Evolutionary conservation across 805 yeast genomes (phyloP).

Genomic region (Starmerella scarabaei): DNA sequence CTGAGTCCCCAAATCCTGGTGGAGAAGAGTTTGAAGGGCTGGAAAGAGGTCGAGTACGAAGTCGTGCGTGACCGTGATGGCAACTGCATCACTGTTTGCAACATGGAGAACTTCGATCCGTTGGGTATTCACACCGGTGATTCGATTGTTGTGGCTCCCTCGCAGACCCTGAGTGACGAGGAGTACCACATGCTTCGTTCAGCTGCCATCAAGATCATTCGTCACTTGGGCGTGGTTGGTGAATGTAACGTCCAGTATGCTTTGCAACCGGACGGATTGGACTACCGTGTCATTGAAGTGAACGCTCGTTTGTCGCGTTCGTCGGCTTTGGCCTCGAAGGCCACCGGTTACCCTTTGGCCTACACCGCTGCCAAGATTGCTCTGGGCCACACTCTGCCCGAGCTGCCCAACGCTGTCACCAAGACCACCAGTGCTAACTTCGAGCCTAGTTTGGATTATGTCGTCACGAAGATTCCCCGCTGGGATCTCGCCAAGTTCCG

Average conservation of each 20-base stretch:
- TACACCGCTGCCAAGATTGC: conserved; percentile 97
- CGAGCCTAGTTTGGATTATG: conserved; percentile 94
- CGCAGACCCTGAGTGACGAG: conserved; percentile 92
- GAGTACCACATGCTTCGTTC: conserved; percentile 97
- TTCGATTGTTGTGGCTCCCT: conserved; percentile 96
- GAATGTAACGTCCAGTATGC: conserved; percentile 98
- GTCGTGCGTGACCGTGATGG: conserved; percentile 94
- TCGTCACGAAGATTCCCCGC: conserved; percentile 95
- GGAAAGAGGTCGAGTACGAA: conserved; percentile 98
- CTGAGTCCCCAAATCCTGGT: conserved; percentile 90
- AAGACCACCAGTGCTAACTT: conserved; percentile 90
- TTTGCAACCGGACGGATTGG: conserved; percentile 81
- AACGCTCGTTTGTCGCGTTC: conserved; percentile 96
- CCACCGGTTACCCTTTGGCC: conserved; percentile 96
- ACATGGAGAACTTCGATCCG: conserved; percentile 98
- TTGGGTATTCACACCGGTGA: conserved; percentile 98
- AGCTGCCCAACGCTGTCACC: conserved; percentile 86
- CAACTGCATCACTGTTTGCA: conserved; percentile 97
- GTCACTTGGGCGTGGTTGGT: conserved; percentile 98
- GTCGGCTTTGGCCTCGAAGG: conserved; percentile 97
- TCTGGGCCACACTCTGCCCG: conserved; percentile 79
- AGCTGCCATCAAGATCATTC: conserved; percentile 90
- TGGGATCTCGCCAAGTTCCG: conserved; percentile 97
- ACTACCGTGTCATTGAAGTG: conserved; percentile 94
- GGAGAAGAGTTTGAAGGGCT: conserved; percentile 93